These are phyloP conservation scores for Coemansia sp. DNA, from an alignment of 192 early-diverging fungal genomes.

Conservation along the genomic window DNA sequence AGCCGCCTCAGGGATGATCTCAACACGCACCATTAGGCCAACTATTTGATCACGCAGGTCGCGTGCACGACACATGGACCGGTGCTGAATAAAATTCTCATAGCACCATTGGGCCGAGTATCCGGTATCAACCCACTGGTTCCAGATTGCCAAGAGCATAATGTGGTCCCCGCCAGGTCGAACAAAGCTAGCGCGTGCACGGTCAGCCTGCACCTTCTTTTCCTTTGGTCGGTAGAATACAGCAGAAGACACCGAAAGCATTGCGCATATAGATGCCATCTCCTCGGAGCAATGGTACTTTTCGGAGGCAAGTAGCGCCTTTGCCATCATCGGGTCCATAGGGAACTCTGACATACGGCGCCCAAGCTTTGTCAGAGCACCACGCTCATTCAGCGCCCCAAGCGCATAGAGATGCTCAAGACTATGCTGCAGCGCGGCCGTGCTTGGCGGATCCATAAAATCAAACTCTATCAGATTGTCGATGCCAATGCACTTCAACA, in stretches of 20 bases:
- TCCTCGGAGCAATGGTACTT: slow-evolving; percentile 95
- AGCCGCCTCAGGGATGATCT: slow-evolving; percentile 80
- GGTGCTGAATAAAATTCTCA: slow-evolving; percentile 95
- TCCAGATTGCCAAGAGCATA: slow-evolving; percentile 88
- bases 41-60: slow-evolving; percentile 94
- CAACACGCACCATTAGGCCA: slow-evolving; percentile 87
- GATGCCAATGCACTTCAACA: slow-evolving; percentile 94
- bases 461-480: slow-evolving; percentile 96
- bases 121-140: slow-evolving; percentile 83
- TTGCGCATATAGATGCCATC: slow-evolving; percentile 85
- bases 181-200: slow-evolving; percentile 86
- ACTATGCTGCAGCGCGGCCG: slow-evolving; percentile 88
- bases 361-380: slow-evolving; percentile 93
- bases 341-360: slow-evolving; percentile 99
- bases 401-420: slow-evolving; percentile 90
- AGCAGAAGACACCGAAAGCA: slow-evolving; percentile 84
- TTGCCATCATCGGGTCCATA: slow-evolving; percentile 92
- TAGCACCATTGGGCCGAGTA: slow-evolving; percentile 95
- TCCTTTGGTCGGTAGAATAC: slow-evolving; percentile 87
- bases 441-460: slow-evolving; percentile 97
- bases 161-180: slow-evolving; percentile 95
- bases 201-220: slow-evolving; percentile 90
- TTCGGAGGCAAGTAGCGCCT: slow-evolving; percentile 87
- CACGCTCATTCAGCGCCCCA: slow-evolving; percentile 87
- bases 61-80: slow-evolving; percentile 85